phyloP scores from a whole-genome alignment of 2,329 filamentous ascomycete genomes.

The Pyricularia grisea region DNA sequence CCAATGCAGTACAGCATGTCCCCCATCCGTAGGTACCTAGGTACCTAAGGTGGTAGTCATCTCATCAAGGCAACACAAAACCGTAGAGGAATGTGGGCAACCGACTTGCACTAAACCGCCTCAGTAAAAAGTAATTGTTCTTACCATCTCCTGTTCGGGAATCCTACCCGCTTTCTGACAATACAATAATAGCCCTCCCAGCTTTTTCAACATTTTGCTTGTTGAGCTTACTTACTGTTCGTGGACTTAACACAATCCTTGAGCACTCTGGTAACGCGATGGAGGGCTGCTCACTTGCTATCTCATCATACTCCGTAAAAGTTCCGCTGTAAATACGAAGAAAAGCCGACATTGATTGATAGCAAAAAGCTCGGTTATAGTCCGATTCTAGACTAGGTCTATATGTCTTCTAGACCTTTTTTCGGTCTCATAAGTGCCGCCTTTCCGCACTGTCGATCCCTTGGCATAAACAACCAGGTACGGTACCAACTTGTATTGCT shows the following conservation, averaged over 20 bases:
- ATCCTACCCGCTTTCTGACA: neutral
- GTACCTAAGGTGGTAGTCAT: too few species aligned
- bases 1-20: neutral
- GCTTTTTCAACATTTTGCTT: neutral
- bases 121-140: neutral
- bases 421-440: neutral
- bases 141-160: neutral
- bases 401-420: neutral
- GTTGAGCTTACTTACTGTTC: neutral
- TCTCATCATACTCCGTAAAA: neutral
- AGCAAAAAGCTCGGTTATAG: neutral
- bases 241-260: neutral
- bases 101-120: neutral
- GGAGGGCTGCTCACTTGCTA: neutral
- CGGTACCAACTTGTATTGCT: neutral
- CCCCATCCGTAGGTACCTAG: neutral
- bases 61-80: neutral
- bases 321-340: neutral
- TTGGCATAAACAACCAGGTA: neutral
- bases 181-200: neutral
- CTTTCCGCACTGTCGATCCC: neutral
- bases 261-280: neutral
- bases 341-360: neutral
- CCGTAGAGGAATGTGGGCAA: neutral
- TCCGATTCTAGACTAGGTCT: neutral